Evolutionary conservation across 2,329 filamentous ascomycete species (phyloP), one percentile per base, ranked within the genome.

Genomic region (Thelonectria discophora): DNA sequence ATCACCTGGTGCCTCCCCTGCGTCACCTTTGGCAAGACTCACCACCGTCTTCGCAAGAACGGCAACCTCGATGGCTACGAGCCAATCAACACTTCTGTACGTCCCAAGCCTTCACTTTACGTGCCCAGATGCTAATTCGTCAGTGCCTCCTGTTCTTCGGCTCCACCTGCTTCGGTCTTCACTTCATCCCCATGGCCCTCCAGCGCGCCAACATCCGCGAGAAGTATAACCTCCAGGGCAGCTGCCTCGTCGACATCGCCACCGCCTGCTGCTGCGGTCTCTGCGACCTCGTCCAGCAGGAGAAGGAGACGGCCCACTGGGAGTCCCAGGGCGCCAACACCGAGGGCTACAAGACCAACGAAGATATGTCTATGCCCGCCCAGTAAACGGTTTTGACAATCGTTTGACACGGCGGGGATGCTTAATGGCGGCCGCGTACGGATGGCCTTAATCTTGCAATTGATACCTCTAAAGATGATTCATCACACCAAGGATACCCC

Each of bases 1-100:
- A 73, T 82, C 54, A 77, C 78, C 15, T 83, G 75, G 65, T 83
- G 77, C 63, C 63, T 81, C 24, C 81, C 81, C 2, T 83, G 81
- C 63, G 73, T 83, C 32, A 81, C 80, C 34, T 83, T 82, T 50
- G 80, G 80, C 71, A 81, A 80, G 77, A 82, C 80, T 3, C 72
- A 82, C 57, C 81, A 83, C 64, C 78, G 81, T 18, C 68, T 82
- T 11, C 74, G 72, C 60, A 79, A 79, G 72, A 74, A 77, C 24
- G 74, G 69, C 37, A 75, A 72, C 57, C 76, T 83, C 8, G 63
- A 77, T 17, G 80, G 79, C 13, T 83, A 80, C 34, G 78, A 82
- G 74, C 75, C 78, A 32, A 72, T 81, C 68, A 83, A 83, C 73
- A 80, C 78, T 12, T 77, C 78, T 34, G 81, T 83, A 74, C 24